These are phyloP conservation scores for Dactylorhiza incarnata DNA, from an alignment of 106 monocot species.

Conservation along the genomic window DNA sequence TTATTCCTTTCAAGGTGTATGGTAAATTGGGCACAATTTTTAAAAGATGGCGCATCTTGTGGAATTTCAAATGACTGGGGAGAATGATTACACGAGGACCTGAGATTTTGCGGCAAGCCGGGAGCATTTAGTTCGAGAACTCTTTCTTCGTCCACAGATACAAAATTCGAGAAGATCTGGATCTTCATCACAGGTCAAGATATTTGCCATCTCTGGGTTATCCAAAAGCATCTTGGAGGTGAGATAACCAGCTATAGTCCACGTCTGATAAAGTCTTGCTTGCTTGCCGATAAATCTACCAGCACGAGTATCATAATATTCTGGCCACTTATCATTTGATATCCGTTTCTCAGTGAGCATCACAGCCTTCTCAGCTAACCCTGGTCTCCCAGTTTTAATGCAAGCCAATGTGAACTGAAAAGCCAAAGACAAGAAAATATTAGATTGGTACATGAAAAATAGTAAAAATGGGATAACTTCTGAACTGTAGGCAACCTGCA, in stretches of 20 bases:
- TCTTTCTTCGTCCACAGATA: conserved; percentile 48
- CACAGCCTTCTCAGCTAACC: conserved; percentile 40
- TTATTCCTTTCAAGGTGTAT: neutral
- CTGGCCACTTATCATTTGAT: conserved; percentile 68
- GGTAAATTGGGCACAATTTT: neutral
- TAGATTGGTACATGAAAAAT: neutral
- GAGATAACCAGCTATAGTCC: conserved; percentile 78
- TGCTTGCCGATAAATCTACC: conserved; percentile 77
- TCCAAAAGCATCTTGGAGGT: conserved; percentile 70
- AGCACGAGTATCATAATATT: conserved; percentile 52
- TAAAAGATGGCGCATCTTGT: neutral
- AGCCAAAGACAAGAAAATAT: conserved; percentile 6
- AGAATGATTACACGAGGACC: conserved; percentile 23
- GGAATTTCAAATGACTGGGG: neutral
- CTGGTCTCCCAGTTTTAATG: conserved; percentile 61
- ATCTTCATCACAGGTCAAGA: conserved; percentile 85
- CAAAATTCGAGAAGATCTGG: conserved; percentile 69
- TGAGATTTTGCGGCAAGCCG: conserved; percentile 58
- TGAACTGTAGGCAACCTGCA: neutral
- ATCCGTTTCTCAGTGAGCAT: conserved; percentile 49
- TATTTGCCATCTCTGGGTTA: conserved; percentile 55
- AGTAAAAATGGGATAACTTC: neutral
- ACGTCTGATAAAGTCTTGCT: conserved; percentile 73
- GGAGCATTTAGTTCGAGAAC: conserved; percentile 55
- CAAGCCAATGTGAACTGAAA: conserved; percentile 70